Evolutionary conservation across 805 yeast species (phyloP).

Genomic region (Metschnikowia lochheadii): DNA sequence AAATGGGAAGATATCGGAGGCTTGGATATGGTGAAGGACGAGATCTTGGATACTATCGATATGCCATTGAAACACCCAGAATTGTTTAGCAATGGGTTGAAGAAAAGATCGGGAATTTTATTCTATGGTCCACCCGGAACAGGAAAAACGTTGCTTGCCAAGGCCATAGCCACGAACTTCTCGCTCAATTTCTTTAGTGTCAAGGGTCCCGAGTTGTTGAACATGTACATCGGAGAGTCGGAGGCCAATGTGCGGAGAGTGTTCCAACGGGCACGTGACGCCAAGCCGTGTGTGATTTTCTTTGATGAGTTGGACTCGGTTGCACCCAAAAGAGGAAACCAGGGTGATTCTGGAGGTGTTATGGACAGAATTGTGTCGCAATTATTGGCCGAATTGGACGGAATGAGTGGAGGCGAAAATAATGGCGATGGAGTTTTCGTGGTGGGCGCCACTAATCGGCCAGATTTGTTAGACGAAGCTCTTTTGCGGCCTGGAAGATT

Average conservation of each 20-base stretch:
- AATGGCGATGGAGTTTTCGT: slow-evolving; percentile 84
- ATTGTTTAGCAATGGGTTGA: slow-evolving; percentile 79
- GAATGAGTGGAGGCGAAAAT: slow-evolving; percentile 71
- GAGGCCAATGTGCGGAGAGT: slow-evolving; percentile 96
- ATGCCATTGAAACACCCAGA: slow-evolving; percentile 94
- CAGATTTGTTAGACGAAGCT: slow-evolving; percentile 93
- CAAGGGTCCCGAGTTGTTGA: slow-evolving; percentile 93
- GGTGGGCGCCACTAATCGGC: slow-evolving; percentile 98
- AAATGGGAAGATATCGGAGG: slow-evolving; percentile 99
- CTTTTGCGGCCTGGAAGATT: slow-evolving; percentile 90
- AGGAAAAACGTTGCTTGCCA: slow-evolving; percentile 92
- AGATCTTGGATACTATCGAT: slow-evolving; percentile 91
- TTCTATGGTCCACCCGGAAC: slow-evolving; percentile 99
- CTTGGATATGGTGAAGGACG: slow-evolving; percentile 81
- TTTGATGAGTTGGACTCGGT: slow-evolving; percentile 97
- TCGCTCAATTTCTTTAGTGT: slow-evolving; percentile 93
- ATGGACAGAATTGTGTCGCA: slow-evolving; percentile 99
- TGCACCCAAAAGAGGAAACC: slow-evolving; percentile 97
- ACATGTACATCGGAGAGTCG: slow-evolving; percentile 98
- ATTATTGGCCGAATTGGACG: slow-evolving; percentile 89
- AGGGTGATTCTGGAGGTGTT: slow-evolving; percentile 98
- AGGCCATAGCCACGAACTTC: slow-evolving; percentile 95
- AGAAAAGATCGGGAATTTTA: slow-evolving; percentile 88
- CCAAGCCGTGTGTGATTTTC: slow-evolving; percentile 95
- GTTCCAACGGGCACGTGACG: slow-evolving; percentile 92